Conservation (phyloP, 495 filamentous ascomycete species). For the Clohesyomyces aquaticus region DNA sequence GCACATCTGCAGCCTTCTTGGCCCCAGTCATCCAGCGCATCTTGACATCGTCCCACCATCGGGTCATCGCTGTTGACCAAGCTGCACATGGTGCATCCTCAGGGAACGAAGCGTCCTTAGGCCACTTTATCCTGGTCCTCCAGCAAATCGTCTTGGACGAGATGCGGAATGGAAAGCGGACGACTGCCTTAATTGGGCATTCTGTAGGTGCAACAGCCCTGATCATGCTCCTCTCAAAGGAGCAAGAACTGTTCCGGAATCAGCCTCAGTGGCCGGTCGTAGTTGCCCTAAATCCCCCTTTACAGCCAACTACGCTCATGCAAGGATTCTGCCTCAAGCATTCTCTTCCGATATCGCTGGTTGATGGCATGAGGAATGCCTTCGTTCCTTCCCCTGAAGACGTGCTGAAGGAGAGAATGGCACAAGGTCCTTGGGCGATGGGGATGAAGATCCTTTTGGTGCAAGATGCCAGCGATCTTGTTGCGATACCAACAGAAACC, state of each 20-base stretch:
- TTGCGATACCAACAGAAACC: slow-evolving; percentile 1
- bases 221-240: too few species aligned
- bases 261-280: neutral
- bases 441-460: neutral
- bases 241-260: too few species aligned
- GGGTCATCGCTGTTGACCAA: neutral
- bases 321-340: neutral
- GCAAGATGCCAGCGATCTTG: slow-evolving; percentile 1
- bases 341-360: neutral
- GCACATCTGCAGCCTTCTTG: neutral
- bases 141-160: neutral
- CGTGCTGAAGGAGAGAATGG: neutral
- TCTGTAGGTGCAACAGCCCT: neutral
- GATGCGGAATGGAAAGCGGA: neutral
- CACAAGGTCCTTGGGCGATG: neutral
- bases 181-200: neutral
- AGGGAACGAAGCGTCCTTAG: neutral
- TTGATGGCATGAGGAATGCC: neutral
- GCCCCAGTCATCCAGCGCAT: neutral
- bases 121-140: neutral
- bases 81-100: neutral
- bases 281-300: neutral
- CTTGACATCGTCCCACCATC: neutral
- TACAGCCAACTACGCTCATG: neutral
- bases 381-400: slow-evolving; percentile 4